These are phyloP conservation scores for Pyrenochaeta sp. DNA, from an alignment of 2,329 filamentous ascomycete species.

Conservation along the genomic window DNA sequence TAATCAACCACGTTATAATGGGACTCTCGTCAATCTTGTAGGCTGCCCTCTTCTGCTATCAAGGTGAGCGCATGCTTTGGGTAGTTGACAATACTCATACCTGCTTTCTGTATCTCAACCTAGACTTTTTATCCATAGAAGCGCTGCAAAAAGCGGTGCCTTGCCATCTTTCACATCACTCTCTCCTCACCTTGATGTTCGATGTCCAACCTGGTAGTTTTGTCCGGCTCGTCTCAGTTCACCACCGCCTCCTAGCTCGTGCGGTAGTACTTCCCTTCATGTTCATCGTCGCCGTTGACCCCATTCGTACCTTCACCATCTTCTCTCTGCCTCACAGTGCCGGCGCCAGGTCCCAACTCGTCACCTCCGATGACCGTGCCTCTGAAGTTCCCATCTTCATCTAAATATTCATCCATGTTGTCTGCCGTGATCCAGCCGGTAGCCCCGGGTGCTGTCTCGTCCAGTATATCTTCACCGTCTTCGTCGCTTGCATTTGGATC, in stretches of 20 bases:
- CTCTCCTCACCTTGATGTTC: background rate
- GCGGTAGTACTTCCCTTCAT: constrained; percentile 49
- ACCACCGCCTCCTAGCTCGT: constrained; percentile 32
- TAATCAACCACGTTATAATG: no score
- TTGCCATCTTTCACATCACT: background rate
- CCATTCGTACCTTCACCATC: constrained; percentile 40
- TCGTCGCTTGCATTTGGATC: constrained; percentile 69
- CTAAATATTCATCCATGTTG: constrained; percentile 78
- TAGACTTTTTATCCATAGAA: background rate
- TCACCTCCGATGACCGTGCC: constrained; percentile 37
- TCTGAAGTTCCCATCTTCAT: constrained; percentile 51
- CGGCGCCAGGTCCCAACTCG: constrained; percentile 48
- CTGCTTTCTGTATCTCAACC: background rate
- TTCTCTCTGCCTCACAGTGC: constrained; percentile 46
- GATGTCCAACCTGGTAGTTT: background rate
- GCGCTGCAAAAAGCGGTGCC: background rate
- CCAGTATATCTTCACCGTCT: constrained; percentile 59
- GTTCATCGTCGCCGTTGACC: constrained; percentile 29
- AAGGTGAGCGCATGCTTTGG: background rate
- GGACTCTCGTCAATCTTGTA: background rate
- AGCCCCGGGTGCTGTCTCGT: constrained; percentile 72
- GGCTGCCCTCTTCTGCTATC: background rate
- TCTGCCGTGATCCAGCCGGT: constrained; percentile 90
- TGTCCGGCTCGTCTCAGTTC: background rate
- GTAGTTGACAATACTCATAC: background rate